These are phyloP conservation scores for Melampsora americana DNA, from an alignment of 1,284 basidiomycete genomes.

Conservation along the genomic window DNA sequence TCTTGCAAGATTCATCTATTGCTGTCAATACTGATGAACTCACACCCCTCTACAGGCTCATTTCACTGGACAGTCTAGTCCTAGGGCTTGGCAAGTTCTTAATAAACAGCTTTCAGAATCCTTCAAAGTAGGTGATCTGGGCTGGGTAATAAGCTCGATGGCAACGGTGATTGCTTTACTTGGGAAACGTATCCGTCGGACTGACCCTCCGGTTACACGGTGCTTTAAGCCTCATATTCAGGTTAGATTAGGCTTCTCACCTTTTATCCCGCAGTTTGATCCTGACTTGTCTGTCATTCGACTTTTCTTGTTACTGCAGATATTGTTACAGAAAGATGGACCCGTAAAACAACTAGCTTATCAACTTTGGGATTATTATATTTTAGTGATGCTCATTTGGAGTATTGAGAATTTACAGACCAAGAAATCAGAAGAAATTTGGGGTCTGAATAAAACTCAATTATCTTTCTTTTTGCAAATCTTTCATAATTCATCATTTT, in stretches of 20 bases:
- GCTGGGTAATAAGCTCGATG: conserved; percentile 38
- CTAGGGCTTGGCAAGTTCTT: conserved; percentile 14
- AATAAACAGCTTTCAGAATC: conserved; percentile 14
- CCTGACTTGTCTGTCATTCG: not conserved
- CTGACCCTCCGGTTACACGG: conserved; percentile 24
- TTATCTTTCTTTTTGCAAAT: conserved; percentile 27
- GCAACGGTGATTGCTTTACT: conserved; percentile 41
- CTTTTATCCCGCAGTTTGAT: not conserved
- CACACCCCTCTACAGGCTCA: conserved; percentile 4
- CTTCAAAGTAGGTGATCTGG: conserved; percentile 23
- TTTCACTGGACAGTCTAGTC: conserved; percentile 24
- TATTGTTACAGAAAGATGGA: conserved; percentile 13
- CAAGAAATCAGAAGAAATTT: conserved; percentile 11
- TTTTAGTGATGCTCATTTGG: conserved; percentile 30
- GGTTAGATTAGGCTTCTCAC: conserved; percentile 17
- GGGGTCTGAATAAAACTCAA: conserved; percentile 25
- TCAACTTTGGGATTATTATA: conserved; percentile 42
- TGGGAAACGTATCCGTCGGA: conserved; percentile 25
- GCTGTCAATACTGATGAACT: not conserved
- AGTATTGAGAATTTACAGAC: conserved; percentile 5
- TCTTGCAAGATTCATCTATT: not conserved
- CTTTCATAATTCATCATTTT: conserved; percentile 17
- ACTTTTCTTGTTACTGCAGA: not conserved
- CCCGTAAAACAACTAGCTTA: conserved; percentile 18
- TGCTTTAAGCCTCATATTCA: conserved; percentile 23